These are phyloP conservation scores for Cotoneaster glaucophyllus DNA, from an alignment of 306 rosid genomes.

Conservation along the genomic window DNA sequence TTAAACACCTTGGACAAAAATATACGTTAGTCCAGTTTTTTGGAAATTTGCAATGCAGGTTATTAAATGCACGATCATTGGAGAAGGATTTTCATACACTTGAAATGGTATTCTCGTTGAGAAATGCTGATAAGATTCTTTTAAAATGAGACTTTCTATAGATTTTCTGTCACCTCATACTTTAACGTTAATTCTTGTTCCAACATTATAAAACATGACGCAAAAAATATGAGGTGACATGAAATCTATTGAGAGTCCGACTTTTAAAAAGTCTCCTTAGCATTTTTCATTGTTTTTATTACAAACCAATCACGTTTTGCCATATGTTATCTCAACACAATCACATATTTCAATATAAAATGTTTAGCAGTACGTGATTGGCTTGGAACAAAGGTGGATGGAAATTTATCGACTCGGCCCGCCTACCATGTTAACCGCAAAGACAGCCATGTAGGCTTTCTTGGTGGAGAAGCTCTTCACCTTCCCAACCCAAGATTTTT, in stretches of 20 bases:
- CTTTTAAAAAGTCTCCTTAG: too few species aligned
- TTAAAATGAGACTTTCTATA: too few species aligned
- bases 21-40: neutral
- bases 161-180: fast-evolving
- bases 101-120: too few species aligned
- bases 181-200: too few species aligned
- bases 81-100: too few species aligned
- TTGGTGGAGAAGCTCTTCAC: conserved; percentile 9
- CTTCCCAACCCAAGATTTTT: neutral
- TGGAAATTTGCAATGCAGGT: neutral
- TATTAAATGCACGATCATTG: neutral
- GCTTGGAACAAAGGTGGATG: neutral
- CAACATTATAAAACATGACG: too few species aligned
- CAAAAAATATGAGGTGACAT: too few species aligned
- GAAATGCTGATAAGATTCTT: too few species aligned
- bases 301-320: too few species aligned
- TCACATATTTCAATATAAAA: neutral
- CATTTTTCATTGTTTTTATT: too few species aligned
- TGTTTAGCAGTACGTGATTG: neutral
- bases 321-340: neutral
- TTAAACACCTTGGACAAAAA: neutral
- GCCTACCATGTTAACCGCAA: neutral
- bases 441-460: conserved; percentile 7
- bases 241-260: fast-evolving
- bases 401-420: neutral